Percentiles rank a stretch among this genome's conserved stretches.
phyloP scores from a whole-genome alignment of 2,329 filamentous ascomycete genomes.

The Exserohilum turcica region DNA sequence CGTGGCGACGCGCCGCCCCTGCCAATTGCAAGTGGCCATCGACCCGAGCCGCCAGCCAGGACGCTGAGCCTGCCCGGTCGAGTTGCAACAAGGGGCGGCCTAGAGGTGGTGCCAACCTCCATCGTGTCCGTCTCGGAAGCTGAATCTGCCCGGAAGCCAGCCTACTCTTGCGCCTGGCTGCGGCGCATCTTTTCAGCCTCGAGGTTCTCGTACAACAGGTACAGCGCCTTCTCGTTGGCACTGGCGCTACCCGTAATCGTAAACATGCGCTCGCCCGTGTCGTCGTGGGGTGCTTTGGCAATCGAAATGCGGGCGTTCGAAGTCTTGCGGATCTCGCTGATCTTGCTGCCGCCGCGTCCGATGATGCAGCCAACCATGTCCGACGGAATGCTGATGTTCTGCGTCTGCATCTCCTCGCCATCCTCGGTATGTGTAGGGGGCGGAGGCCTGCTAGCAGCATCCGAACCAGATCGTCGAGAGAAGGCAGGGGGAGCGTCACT shows the following conservation, averaged over 20 bases:
- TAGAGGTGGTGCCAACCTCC: not conserved
- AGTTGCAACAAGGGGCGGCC: not conserved
- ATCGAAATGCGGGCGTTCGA: constrained; percentile 97
- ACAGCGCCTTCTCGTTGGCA: constrained; percentile 94
- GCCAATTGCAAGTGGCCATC: constrained; percentile 7
- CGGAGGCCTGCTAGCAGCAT: constrained; percentile 75
- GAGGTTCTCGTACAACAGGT: constrained; percentile 96
- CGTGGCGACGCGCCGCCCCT: constrained; percentile 10
- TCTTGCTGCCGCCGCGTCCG: constrained; percentile 91
- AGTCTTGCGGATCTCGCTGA: constrained; percentile 96
- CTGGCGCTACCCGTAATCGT: constrained; percentile 95
- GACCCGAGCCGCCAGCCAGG: constrained; percentile 2
- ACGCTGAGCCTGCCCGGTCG: constrained; percentile 3
- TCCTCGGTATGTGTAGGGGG: constrained; percentile 90
- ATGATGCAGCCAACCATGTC: constrained; percentile 99
- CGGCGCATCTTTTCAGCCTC: constrained; percentile 99
- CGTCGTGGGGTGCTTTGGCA: constrained; percentile 94
- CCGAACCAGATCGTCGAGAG: constrained; percentile 80
- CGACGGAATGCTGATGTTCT: constrained; percentile 98
- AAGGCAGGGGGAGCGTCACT: constrained; percentile 75
- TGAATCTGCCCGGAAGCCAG: constrained; percentile 5
- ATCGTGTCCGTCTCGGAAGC: not conserved
- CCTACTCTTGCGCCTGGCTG: constrained; percentile 68
- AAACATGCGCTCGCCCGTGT: constrained; percentile 98
- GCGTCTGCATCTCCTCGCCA: constrained; percentile 95